Conservation (phyloP, 306 rosid species). For the Casuarina cunninghamiana region DNA sequence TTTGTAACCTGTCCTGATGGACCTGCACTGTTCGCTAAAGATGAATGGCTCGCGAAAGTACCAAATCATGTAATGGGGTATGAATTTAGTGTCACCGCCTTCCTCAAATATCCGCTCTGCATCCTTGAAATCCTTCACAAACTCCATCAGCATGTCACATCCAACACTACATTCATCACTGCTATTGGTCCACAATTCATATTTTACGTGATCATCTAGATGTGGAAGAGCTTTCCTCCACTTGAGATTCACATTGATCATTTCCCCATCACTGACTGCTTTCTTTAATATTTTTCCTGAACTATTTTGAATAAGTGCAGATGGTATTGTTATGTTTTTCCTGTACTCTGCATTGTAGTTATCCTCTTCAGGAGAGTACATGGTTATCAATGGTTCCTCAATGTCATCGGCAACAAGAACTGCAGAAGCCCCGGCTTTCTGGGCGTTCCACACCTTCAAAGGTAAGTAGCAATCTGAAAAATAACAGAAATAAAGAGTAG, state of each 20-base stretch:
- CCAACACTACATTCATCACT: conserved; percentile 97
- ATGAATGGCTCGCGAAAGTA: conserved; percentile 94
- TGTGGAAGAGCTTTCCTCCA: conserved; percentile 99
- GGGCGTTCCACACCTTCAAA: conserved; percentile 99
- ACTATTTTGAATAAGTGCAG: conserved; percentile 85
- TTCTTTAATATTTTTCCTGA: conserved; percentile 71
- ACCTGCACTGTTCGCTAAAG: conserved; percentile 96
- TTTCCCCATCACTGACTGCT: conserved; percentile 67
- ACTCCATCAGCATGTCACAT: conserved; percentile 96
- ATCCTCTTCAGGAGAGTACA: conserved; percentile 97
- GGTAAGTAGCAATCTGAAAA: conserved; percentile 94
- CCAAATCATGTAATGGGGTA: conserved; percentile 98
- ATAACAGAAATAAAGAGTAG: conserved; percentile 65
- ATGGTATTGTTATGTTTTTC: conserved; percentile 91
- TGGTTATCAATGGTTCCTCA: conserved; percentile 82
- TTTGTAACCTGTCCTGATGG: conserved; percentile 79
- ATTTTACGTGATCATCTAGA: too few species aligned
- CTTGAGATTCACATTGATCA: conserved; percentile 92
- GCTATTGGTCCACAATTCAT: conserved; percentile 98
- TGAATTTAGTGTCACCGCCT: conserved; percentile 89
- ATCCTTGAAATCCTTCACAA: conserved; percentile 91
- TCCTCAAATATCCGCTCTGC: conserved; percentile 96
- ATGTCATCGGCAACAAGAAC: conserved; percentile 93
- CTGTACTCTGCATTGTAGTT: conserved; percentile 74
- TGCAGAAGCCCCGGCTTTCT: conserved; percentile 97